phyloP scores from a whole-genome alignment of 805 yeast genomes.

The Ogataea nakhonphanomensis region DNA sequence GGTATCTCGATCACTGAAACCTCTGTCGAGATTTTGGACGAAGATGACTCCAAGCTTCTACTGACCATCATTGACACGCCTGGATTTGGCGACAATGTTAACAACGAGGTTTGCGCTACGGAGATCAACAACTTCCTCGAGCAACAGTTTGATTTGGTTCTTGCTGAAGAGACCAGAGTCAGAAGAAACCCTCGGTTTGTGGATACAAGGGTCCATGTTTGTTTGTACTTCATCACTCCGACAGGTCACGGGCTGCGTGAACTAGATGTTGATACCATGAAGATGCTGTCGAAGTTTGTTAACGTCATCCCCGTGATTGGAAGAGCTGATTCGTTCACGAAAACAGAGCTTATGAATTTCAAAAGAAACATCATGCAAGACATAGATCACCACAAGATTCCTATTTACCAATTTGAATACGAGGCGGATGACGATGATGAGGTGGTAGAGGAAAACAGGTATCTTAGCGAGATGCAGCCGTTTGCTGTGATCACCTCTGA shows the following conservation, averaged over 20 bases:
- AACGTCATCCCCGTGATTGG: slow-evolving; percentile 71
- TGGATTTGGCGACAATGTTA: slow-evolving; percentile 58
- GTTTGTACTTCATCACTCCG: slow-evolving; percentile 69
- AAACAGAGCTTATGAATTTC: slow-evolving; percentile 53
- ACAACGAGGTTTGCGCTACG: slow-evolving; percentile 58
- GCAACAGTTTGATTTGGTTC: slow-evolving; percentile 72
- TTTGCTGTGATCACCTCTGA: slow-evolving; percentile 72
- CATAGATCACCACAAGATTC: slow-evolving; percentile 65
- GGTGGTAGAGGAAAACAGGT: slow-evolving; percentile 64
- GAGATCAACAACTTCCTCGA: slow-evolving; percentile 67
- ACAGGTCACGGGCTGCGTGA: slow-evolving; percentile 77
- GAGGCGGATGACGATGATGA: slow-evolving; percentile 72
- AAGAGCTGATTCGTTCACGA: slow-evolving; percentile 70
- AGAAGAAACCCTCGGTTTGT: slow-evolving; percentile 79
- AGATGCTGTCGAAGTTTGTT: slow-evolving; percentile 64
- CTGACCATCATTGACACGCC: slow-evolving; percentile 58
- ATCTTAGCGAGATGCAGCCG: slow-evolving; percentile 63
- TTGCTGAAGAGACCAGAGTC: slow-evolving; percentile 85
- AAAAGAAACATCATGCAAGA: slow-evolving; percentile 60
- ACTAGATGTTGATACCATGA: slow-evolving; percentile 69
- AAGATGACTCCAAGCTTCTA: slow-evolving; percentile 52
- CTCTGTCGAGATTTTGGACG: slow-evolving; percentile 57
- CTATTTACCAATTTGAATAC: slow-evolving; percentile 67
- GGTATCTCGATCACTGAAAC: slow-evolving; percentile 74
- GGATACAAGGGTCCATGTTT: slow-evolving; percentile 73